phyloP scores from a whole-genome alignment of 768 basidiomycete species.

The Calvatia gigantea region DNA sequence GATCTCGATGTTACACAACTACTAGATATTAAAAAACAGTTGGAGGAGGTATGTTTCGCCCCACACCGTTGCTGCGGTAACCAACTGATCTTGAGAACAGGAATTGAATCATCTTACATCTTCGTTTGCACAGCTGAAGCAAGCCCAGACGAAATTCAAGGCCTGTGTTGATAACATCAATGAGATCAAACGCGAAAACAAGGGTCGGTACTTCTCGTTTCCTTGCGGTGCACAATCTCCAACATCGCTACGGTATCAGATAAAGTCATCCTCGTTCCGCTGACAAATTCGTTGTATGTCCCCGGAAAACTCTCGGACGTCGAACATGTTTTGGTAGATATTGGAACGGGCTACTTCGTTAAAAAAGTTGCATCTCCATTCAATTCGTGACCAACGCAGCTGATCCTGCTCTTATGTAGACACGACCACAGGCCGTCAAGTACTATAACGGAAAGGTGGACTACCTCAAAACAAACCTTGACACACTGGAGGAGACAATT shows the following conservation, averaged over 20 bases:
- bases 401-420: conserved; percentile 43
- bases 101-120: conserved; percentile 90
- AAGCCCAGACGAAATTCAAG: conserved; percentile 90
- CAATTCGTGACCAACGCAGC: not conserved
- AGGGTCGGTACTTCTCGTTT: conserved; percentile 33
- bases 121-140: conserved; percentile 90
- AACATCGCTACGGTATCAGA: conserved; percentile 37
- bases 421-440: conserved; percentile 72
- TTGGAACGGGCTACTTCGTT: conserved; percentile 96
- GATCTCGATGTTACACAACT: conserved; percentile 88
- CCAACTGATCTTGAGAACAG: conserved; percentile 36
- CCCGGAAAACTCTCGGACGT: conserved; percentile 84
- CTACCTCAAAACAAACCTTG: conserved; percentile 80
- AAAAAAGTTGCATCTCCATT: conserved; percentile 66
- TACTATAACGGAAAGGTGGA: conserved; percentile 82
- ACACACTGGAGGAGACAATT: conserved; percentile 85
- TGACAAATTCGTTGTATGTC: conserved; percentile 94
- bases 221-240: not conserved
- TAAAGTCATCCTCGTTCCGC: conserved; percentile 85
- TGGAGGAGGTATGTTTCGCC: conserved; percentile 71
- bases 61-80: not conserved
- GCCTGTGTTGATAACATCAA: conserved; percentile 78
- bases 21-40: conserved; percentile 82
- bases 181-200: conserved; percentile 70
- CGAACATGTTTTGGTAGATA: conserved; percentile 88